A percentile compares a stretch with the other conserved stretches of the same genome.
phyloP scores from a whole-genome alignment of 2,329 filamentous ascomycete genomes.

The Fusarium sp. region DNA sequence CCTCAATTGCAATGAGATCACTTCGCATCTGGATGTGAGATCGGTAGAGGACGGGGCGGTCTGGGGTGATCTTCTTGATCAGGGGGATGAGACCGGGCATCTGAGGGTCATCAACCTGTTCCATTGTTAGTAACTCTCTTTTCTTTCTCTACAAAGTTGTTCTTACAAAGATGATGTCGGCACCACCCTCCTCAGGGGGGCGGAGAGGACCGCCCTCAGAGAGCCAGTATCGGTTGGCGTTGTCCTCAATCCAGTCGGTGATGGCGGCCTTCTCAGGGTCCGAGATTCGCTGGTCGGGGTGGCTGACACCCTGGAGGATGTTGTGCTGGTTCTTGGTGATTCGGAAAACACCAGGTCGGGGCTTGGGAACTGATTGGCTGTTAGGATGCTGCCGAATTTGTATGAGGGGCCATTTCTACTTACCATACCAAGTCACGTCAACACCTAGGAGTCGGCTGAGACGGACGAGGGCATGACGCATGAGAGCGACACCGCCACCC shows the following conservation, averaged over 20 bases:
- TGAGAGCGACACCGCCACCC: slow-evolving; percentile 81
- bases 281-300: slow-evolving; percentile 69
- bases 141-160: neutral
- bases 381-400: neutral
- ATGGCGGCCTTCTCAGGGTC: slow-evolving; percentile 68
- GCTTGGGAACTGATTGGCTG: slow-evolving; percentile 69
- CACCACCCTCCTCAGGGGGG: slow-evolving; percentile 71
- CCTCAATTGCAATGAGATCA: slow-evolving; percentile 69
- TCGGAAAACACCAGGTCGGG: slow-evolving; percentile 78
- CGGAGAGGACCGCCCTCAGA: slow-evolving; percentile 71
- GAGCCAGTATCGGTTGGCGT: slow-evolving; percentile 78
- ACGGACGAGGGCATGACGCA: slow-evolving; percentile 79
- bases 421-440: slow-evolving; percentile 75
- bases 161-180: slow-evolving; percentile 73
- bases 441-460: slow-evolving; percentile 72
- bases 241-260: slow-evolving; percentile 74
- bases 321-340: slow-evolving; percentile 91
- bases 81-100: slow-evolving; percentile 81
- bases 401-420: slow-evolving; percentile 32
- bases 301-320: slow-evolving; percentile 80
- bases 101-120: slow-evolving; percentile 78
- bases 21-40: slow-evolving; percentile 84
- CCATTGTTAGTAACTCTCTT: neutral
- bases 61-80: slow-evolving; percentile 72
- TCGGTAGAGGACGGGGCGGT: slow-evolving; percentile 80